Evolutionary conservation across 2,329 filamentous ascomycete genomes (phyloP), one percentile per base, ranked within the genome.

Genomic region (Rutstroemia sp.): DNA sequence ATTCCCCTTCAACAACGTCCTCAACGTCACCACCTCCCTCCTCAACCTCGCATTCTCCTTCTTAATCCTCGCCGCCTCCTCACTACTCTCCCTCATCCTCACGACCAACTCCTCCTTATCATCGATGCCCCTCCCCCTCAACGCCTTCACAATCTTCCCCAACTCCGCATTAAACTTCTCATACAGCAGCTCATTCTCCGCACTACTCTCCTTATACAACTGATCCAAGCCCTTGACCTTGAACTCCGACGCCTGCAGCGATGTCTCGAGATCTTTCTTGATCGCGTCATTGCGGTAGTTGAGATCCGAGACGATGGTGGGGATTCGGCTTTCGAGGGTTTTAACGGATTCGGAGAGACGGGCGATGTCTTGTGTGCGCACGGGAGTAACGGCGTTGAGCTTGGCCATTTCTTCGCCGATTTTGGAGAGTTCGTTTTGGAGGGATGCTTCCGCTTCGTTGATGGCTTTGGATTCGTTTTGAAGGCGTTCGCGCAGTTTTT

Each of bases 131-230:
- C 86, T 48, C 59, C 81, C 81, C 70, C 83, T 83, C 49, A 94
- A 78, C 42, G 86, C 88, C 70, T 83, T 87, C 45, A 91, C 78
- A 59, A 96, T 88, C 74, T 88, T 90, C 64, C 83, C 87, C 49
- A 97, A 75, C 73, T 96, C 92, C n/a, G 84, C 82, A 66, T 96
- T 96, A 76, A 96, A 96, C 59, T 86, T 86, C 63, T 92, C 88
- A 71, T 96, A 96, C 55, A 97, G 77, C 30, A 92, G 81, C 73
- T 96, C 92, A 65, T 96, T 97, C 75, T 97, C 92, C 0, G 90
- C 88, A 65, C 85, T 90, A 16, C 86, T 82, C 67, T 96, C 90
- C 62, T 90, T 88, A 74, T 95, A 95, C 52, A 96, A 75, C 72
- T 95, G 88, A 69, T 96, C 92, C 53, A 96, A 82, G 42, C 87